Evolutionary conservation across 2,329 filamentous ascomycete genomes (phyloP).

Genomic region (Sarocladium strictum): DNA sequence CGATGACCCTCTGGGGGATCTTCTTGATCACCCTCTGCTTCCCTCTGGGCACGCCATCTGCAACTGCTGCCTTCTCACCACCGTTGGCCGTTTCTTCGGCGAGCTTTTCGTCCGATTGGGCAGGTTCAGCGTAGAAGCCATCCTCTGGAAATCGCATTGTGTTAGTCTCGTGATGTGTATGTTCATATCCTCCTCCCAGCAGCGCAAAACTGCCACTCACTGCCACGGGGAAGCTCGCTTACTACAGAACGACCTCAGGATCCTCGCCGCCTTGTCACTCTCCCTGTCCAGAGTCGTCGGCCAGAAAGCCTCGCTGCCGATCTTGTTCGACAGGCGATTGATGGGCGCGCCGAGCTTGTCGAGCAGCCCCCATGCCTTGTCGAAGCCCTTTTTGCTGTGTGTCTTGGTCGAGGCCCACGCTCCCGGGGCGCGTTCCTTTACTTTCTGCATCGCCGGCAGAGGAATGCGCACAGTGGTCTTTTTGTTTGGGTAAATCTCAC

Average conservation of each 20-base stretch:
- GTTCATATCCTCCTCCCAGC: too few species aligned
- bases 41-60: constrained; percentile 28
- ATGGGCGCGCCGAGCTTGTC: constrained; percentile 61
- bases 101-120: neutral
- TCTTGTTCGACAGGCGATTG: constrained; percentile 72
- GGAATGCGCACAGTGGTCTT: neutral
- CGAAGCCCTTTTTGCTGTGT: constrained; percentile 60
- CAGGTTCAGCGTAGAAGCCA: constrained; percentile 40
- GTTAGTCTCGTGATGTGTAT: too few species aligned
- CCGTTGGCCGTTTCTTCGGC: too few species aligned
- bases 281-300: constrained; percentile 81
- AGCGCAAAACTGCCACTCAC: too few species aligned
- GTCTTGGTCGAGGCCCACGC: constrained; percentile 50
- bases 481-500: too few species aligned
- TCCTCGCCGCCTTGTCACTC: constrained; percentile 81
- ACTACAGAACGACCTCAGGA: constrained; percentile 81
- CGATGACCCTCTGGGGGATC: constrained; percentile 52
- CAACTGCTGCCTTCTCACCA: neutral
- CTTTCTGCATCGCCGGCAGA: constrained; percentile 25
- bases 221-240: too few species aligned
- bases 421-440: constrained; percentile 25
- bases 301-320: constrained; percentile 79
- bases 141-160: constrained; percentile 36
- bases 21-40: constrained; percentile 43
- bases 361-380: constrained; percentile 58